These are phyloP conservation scores for Cytospora piceae DNA, from an alignment of 2,329 filamentous ascomycete species.

Conservation along the genomic window DNA sequence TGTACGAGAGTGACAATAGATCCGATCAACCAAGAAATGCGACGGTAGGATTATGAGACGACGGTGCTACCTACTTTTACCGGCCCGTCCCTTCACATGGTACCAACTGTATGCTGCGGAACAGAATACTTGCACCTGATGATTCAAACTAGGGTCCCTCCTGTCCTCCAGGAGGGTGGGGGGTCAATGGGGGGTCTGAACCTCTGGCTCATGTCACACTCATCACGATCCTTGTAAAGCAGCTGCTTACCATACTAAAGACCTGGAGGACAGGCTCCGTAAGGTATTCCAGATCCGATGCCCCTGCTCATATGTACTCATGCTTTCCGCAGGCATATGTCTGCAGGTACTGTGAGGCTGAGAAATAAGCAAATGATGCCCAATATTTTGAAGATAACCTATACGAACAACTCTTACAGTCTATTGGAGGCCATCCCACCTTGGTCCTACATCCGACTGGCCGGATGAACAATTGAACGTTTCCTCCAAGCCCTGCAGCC, in stretches of 20 bases:
- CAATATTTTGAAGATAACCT: background rate
- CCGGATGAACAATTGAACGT: background rate
- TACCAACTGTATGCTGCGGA: background rate
- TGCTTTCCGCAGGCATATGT: background rate
- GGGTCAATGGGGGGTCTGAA: background rate
- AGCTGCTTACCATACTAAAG: background rate
- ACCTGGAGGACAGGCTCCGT: background rate
- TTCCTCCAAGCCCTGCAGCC: background rate
- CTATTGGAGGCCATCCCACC: background rate
- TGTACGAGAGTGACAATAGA: background rate
- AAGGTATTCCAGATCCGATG: background rate
- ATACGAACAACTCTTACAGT: background rate
- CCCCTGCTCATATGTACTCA: background rate
- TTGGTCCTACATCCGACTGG: background rate
- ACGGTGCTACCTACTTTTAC: background rate
- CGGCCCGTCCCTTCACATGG: constrained; percentile 4
- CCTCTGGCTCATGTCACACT: background rate
- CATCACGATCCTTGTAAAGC: background rate
- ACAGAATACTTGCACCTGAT: background rate
- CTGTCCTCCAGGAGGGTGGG: background rate
- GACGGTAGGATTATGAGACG: constrained; percentile 8
- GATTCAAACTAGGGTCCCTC: background rate
- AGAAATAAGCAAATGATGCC: background rate
- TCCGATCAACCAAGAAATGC: constrained; percentile 4
- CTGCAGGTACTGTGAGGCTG: background rate